phyloP scores from a whole-genome alignment of 768 basidiomycete genomes.

The Russula dissimulans region DNA sequence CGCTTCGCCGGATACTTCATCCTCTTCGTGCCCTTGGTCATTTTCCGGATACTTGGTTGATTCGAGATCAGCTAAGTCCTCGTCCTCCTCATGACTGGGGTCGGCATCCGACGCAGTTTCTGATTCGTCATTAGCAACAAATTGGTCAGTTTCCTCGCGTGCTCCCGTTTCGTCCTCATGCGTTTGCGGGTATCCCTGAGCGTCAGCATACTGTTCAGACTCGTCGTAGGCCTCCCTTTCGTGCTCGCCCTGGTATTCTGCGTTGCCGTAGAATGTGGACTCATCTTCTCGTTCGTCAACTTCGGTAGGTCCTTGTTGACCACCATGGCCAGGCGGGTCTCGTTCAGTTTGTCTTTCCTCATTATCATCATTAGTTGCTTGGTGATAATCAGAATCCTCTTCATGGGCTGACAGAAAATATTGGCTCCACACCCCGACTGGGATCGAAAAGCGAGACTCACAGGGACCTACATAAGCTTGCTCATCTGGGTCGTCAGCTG shows the following conservation, averaged over 20 bases:
- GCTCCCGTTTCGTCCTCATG: background rate
- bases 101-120: slow-evolving; percentile 6
- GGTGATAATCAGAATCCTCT: background rate
- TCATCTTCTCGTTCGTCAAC: slow-evolving; percentile 2
- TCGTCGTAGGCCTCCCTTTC: slow-evolving; percentile 3
- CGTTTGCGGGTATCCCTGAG: slow-evolving; percentile 2
- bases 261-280: background rate
- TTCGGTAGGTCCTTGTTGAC: background rate
- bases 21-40: background rate
- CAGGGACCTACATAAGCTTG: background rate
- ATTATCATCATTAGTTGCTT: background rate
- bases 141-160: slow-evolving; percentile 9
- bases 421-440: background rate
- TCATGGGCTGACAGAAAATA: background rate
- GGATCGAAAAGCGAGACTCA: background rate
- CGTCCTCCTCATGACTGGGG: background rate
- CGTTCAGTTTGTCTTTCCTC: background rate
- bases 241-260: slow-evolving; percentile 6
- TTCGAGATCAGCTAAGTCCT: slow-evolving; percentile 2
- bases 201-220: slow-evolving; percentile 8
- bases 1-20: background rate
- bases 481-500: background rate
- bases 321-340: background rate
- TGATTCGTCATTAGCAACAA: slow-evolving; percentile 9
- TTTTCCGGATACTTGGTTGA: background rate